Evolutionary conservation across 2,329 filamentous ascomycete species (phyloP).

Genomic region (Fusarium sp.): DNA sequence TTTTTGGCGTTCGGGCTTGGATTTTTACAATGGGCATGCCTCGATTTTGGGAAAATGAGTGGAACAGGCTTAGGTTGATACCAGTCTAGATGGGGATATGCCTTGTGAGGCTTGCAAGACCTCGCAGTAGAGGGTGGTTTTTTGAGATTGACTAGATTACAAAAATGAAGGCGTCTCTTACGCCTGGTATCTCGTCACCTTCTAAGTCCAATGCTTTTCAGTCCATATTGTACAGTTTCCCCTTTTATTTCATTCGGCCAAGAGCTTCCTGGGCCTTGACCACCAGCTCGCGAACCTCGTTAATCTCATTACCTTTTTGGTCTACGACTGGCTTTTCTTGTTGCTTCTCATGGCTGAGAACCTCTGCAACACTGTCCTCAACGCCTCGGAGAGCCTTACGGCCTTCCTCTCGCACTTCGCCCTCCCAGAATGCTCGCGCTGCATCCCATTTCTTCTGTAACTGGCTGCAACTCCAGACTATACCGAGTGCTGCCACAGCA

Average conservation of each 20-base stretch:
- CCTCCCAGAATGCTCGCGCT: slow-evolving; percentile 70
- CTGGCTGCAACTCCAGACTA: slow-evolving; percentile 67
- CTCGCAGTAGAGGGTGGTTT: slow-evolving; percentile 40
- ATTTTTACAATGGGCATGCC: slow-evolving; percentile 28
- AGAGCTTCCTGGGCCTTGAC: slow-evolving; percentile 62
- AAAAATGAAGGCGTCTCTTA: slow-evolving; percentile 42
- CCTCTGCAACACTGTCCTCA: slow-evolving; percentile 62
- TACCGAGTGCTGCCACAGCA: slow-evolving; percentile 68
- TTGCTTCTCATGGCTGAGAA: slow-evolving; percentile 51
- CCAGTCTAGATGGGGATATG: slow-evolving; percentile 47
- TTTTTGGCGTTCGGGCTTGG: slow-evolving; percentile 44
- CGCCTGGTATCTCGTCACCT: slow-evolving; percentile 45
- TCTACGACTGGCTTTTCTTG: slow-evolving; percentile 32
- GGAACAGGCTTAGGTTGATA: slow-evolving; percentile 38
- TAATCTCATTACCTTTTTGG: slow-evolving; percentile 49
- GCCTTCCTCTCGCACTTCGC: slow-evolving; percentile 73
- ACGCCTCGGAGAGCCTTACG: slow-evolving; percentile 69
- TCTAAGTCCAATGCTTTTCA: slow-evolving; percentile 26
- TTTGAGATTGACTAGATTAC: slow-evolving; percentile 45
- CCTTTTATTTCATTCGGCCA: slow-evolving; percentile 56
- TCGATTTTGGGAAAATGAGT: slow-evolving; percentile 21
- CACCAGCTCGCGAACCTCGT: slow-evolving; percentile 57
- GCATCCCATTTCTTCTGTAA: slow-evolving; percentile 73
- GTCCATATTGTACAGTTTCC: slow-evolving; percentile 38
- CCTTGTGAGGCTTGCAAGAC: slow-evolving; percentile 17